Evolutionary conservation across 352 stramenopile species (phyloP), one percentile per base, ranked within the genome.

Genomic region (Phytopythium mirpurense): DNA sequence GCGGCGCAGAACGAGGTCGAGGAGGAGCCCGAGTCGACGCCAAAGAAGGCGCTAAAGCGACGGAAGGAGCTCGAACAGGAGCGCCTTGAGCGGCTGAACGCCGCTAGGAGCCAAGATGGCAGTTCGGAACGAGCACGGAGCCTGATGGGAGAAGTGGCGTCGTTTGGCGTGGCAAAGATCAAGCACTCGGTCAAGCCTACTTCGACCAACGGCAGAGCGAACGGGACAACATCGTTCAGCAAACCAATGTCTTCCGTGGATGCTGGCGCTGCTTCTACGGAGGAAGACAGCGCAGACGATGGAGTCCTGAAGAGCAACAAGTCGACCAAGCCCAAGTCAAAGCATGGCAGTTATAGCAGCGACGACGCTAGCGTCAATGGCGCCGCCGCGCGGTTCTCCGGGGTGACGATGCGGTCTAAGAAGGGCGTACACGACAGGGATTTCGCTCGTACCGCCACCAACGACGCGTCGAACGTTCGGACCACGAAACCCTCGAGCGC

Each of bases 21-120:
- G 23, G 53, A 62, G 12, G 59, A 66, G 43, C 65, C 55, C 1
- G 36, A 32, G 16, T 36, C 65, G 15, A 60, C 51, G 1, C 52
- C 56, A 11, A 72, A 74, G 49, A 77, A 78, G 51, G 65, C 35
- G 31, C 32, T 78, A 12, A 78, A 67, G 51, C 65, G 68, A 15
- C 54, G 68, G 43, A 78, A 74, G 29, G 59, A 72, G 7, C 45
- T 54, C 31, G 52, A 55, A 11, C 63, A 56, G 51, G 53, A 53
- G 19, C 55, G 48, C 5, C 44, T 51, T n/a, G 63, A 54, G 41
- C 29, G 32, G 43, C 57, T 50, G 19, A 44, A 43, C 21, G 48
- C 11, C 9, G 24, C 31, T n/a, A n/a, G n/a, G n/a, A n/a, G n/a
- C n/a, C n/a, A n/a, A n/a, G n/a, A n/a, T n/a, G n/a, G n/a, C n/a